Conservation (phyloP, 2,329 filamentous ascomycete genomes). For the Talaromyces amestolkiae region DNA sequence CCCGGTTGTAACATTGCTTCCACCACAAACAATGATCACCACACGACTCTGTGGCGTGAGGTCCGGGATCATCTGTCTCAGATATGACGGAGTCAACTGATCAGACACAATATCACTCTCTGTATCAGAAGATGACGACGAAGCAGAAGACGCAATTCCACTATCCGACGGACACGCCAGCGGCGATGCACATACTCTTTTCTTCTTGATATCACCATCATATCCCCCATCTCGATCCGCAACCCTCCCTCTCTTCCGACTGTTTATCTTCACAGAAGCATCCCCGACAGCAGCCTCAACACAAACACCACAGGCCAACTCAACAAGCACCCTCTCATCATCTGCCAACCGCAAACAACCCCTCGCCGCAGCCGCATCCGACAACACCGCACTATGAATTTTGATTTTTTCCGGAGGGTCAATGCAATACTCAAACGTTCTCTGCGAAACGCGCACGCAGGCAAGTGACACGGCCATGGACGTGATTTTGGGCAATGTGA, state of each 20-base stretch:
- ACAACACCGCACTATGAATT: slow-evolving; percentile 62
- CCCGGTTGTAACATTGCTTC: slow-evolving; percentile 63
- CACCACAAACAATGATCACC: slow-evolving; percentile 83
- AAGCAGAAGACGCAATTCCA: slow-evolving; percentile 6
- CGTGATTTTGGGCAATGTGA: slow-evolving; percentile 69
- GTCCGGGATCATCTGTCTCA: slow-evolving; percentile 62
- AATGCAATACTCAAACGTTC: slow-evolving; percentile 64
- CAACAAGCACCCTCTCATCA: slow-evolving; percentile 76
- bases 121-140: slow-evolving; percentile 11
- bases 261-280: slow-evolving; percentile 9
- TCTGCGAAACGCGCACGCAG: slow-evolving; percentile 65
- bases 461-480: slow-evolving; percentile 73
- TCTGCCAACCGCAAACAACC: slow-evolving; percentile 75
- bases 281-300: slow-evolving; percentile 53
- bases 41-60: slow-evolving; percentile 68
- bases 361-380: slow-evolving; percentile 74
- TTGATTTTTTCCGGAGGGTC: slow-evolving; percentile 45
- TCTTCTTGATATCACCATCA: slow-evolving; percentile 12
- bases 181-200: slow-evolving; percentile 26
- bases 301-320: slow-evolving; percentile 80
- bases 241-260: slow-evolving; percentile 6
- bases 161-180: slow-evolving; percentile 7
- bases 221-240: slow-evolving; percentile 11
- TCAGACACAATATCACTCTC: slow-evolving; percentile 10
- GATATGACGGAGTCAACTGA: slow-evolving; percentile 32